Evolutionary conservation across 2,329 filamentous ascomycete species (phyloP), one percentile per base, ranked within the genome.

Genomic region (Scedosporium minutisporum): DNA sequence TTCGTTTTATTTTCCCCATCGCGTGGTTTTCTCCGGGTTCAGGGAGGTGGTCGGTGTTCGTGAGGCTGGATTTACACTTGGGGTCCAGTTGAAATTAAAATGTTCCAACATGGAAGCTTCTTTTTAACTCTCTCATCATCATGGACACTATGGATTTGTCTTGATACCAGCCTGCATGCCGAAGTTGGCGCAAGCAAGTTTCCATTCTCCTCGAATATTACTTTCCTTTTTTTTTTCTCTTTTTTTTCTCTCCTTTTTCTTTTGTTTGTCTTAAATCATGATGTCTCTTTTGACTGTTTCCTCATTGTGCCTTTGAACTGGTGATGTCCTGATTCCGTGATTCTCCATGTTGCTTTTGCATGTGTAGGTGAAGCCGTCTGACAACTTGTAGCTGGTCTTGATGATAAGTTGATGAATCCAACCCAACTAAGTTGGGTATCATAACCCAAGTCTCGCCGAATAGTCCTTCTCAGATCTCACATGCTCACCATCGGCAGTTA

Each of bases 151-250:
- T 38, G 60, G 60, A 61, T 61, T 55, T 55, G 46, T 33, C 29
- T 57, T 48, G 60, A 57, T 61, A 61, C 60, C 60, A 61, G 60
- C 60, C 60, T 61, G 60, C 60, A 57, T 57, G 60, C 38, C 60
- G 33, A 38, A 55, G 23, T 55, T 23, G 60, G 60, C 60, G 60
- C 60, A 61, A 61, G 60, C 60, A 57, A 51, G 60, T 41, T 53
- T 53, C 58, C 53, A 61, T 10, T 51, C 51, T 61, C 60, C 60
- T 61, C 60, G 53, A 61, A 61, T 61, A 58, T 58, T 41, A 41
- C 27, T 58, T 58, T 58, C 55, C 33, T 58, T 58, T 58, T 41
- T 58, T 41, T 23, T 57, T 55, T 3, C 21, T 4, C 4, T 18
- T 18, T 18, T 18, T 18, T 18, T 29, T 51, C 46, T 57, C 7